phyloP scores from a whole-genome alignment of 176 grass and related monocot species.

The Eragrostis nindensis region DNA sequence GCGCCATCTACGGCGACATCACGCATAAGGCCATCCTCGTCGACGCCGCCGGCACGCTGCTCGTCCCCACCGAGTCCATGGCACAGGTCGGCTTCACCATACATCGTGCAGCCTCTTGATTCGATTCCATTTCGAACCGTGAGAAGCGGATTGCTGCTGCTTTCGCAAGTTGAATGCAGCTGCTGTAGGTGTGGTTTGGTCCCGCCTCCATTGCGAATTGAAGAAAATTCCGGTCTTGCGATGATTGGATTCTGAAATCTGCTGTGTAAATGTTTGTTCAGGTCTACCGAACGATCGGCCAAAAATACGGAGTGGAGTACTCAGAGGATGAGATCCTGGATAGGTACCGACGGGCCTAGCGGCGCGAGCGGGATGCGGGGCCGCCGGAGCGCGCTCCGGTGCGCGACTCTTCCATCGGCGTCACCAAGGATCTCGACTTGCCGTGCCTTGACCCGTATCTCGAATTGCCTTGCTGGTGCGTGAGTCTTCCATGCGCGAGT shows the following conservation, averaged over 20 bases:
- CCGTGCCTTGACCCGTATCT: no score
- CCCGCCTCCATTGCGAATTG: neutral
- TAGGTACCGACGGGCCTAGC: conserved; percentile 73
- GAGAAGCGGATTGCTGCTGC: neutral
- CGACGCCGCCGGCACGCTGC: conserved; percentile 90
- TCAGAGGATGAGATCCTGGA: conserved; percentile 87
- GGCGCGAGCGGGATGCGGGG: no score
- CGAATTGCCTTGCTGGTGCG: no score
- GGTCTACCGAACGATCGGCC: conserved; percentile 82
- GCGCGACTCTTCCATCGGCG: no score
- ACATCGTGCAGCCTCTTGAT: neutral
- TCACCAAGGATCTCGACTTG: no score
- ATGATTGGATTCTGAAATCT: neutral
- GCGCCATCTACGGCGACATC: conserved; percentile 91
- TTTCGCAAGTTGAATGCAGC: neutral
- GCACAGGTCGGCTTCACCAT: conserved; percentile 58
- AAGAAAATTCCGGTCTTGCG: neutral
- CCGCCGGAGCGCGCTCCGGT: no score
- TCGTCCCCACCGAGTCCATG: conserved; percentile 91
- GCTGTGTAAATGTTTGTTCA: conserved; percentile 30
- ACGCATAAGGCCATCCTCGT: conserved; percentile 95
- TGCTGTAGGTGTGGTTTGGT: neutral
- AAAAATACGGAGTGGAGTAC: conserved; percentile 91
- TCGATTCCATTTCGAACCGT: neutral
- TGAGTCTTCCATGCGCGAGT: no score